Evolutionary conservation across 2,329 filamentous ascomycete genomes (phyloP), one percentile per base, ranked within the genome.

Genomic region (Didymella sp.): DNA sequence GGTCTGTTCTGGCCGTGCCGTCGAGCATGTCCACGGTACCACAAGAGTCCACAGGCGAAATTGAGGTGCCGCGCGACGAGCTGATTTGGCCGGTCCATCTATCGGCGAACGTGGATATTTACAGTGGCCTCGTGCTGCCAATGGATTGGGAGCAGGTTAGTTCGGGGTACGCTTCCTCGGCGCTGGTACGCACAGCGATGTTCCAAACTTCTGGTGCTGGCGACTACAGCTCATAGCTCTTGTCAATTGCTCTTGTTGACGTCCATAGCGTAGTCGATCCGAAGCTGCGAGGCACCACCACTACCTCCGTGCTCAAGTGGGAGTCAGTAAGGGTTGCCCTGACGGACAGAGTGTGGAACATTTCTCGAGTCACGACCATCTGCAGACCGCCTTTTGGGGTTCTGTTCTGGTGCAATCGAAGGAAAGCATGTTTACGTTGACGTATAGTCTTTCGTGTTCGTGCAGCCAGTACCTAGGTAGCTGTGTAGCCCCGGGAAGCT

Each of bases 1-100:
- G 89, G 66, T 87, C 90, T 64, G 88, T 92, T 21, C 76, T 84
- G 17, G 37, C 60, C 9, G 43, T 52, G n/a, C 42, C 56, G 12
- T 58, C 63, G 28, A 63, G 49, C 30, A 59, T 48, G 11, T 19
- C 47, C 27, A 30, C 51, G n/a, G 41, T 51, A 27, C 55, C 67
- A 12, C n/a, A 54, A 13, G 64, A 56, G 11, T 45, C 61, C 24
- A 33, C 51, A 12, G 50, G 47, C 7, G 67, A 68, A 44, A 66
- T 68, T 24, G 70, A 74, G n/a, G 46, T 72, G 21, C 67, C 62
- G 13, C 62, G 66, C 6, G 70, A 75, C 40, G 72, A 74, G 11
- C 6, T 73, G 25, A 63, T 69, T 24, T 73, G 62, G 63, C 69
- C 70, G 11, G 51, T 74, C 7, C 46, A 71, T 59, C 66, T 71